phyloP scores from a whole-genome alignment of 2,329 filamentous ascomycete genomes.

The Pyrenochaeta sp. region DNA sequence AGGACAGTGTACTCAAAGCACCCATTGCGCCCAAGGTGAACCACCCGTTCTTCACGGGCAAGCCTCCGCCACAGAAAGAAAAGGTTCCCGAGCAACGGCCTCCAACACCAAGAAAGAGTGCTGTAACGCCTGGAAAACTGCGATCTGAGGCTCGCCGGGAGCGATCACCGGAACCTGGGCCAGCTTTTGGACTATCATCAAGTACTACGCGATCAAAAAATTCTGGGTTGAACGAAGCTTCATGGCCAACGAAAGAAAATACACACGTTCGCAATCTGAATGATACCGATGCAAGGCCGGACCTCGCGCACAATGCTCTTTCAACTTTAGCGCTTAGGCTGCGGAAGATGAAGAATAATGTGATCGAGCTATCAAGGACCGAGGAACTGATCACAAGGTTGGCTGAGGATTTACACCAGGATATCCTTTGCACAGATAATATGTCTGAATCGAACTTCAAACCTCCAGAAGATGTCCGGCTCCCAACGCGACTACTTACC shows the following conservation, averaged over 20 bases:
- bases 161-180: conserved; percentile 18
- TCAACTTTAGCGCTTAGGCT: conserved; percentile 12
- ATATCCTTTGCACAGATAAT: not conserved
- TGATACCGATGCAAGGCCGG: not conserved
- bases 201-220: conserved; percentile 56
- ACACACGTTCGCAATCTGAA: conserved; percentile 47
- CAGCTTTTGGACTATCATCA: conserved; percentile 27
- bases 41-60: conserved; percentile 75
- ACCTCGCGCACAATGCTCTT: not conserved
- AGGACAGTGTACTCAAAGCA: conserved; percentile 36
- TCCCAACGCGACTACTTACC: conserved; percentile 47
- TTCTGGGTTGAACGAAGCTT: conserved; percentile 70
- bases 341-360: conserved; percentile 52
- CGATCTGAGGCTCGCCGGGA: conserved; percentile 40
- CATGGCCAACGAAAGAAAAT: conserved; percentile 74
- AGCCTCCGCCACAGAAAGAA: conserved; percentile 45
- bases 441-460: conserved; percentile 15
- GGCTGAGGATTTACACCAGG: conserved; percentile 23
- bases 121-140: conserved; percentile 58
- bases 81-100: conserved; percentile 22
- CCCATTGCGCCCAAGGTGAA: conserved; percentile 55
- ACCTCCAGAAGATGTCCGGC: conserved; percentile 33
- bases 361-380: conserved; percentile 23
- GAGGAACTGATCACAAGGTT: conserved; percentile 37
- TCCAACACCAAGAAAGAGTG: conserved; percentile 41